Base-by-base conservation (phyloP, 2,329 filamentous ascomycete species). In the Penicillium palitans region DNA sequence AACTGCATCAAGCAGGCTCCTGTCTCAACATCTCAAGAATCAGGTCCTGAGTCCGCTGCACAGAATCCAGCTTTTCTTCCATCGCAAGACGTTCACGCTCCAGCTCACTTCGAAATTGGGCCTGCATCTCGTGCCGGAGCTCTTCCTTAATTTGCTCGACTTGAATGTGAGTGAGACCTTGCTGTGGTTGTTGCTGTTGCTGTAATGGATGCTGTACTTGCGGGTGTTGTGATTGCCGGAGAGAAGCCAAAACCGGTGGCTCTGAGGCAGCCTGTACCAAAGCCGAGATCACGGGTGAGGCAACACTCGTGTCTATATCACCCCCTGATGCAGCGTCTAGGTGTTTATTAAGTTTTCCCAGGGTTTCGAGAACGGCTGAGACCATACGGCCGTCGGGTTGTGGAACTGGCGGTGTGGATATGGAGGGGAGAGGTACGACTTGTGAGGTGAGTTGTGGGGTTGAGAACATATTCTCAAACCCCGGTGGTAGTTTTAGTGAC, bases 11-110 rank as follows among this genome's bases (percentile, higher is more conserved):
- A 47, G 61, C 50, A 57, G 70, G 69, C 44, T 72, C 71, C 62
- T 76, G 74, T 60, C 72, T 67, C 57, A 77, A 59, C 73, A 76
- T 72, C 25, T 76, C 72, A 44, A 78, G 58, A 54, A 78, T 77
- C 70, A 77, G 70, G 39, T 77, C 70, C 57, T 77, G 75, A 5
- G 74, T 76, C 57, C 70, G 64, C 61, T 77, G 74, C 47, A 78
- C 66, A 19, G 72, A 63, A 54, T 75, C 74, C 27, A 78, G 45
- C 57, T 70, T 74, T 55, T 75, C 70, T 49, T 76, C 70, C 6
- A 76, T 59, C 2, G 64, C 62, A 15, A 67, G 67, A 0, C 72
- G 71, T 35, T 74, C 66, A 42, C 68, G 72, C 40, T 72, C 67
- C 42, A 76, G 51, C 53, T 76, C 74, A 21, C 61, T 58, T 9